These are phyloP conservation scores for Aspergillus nomiae DNA, from an alignment of 2,329 filamentous ascomycete genomes.

Conservation along the genomic window DNA sequence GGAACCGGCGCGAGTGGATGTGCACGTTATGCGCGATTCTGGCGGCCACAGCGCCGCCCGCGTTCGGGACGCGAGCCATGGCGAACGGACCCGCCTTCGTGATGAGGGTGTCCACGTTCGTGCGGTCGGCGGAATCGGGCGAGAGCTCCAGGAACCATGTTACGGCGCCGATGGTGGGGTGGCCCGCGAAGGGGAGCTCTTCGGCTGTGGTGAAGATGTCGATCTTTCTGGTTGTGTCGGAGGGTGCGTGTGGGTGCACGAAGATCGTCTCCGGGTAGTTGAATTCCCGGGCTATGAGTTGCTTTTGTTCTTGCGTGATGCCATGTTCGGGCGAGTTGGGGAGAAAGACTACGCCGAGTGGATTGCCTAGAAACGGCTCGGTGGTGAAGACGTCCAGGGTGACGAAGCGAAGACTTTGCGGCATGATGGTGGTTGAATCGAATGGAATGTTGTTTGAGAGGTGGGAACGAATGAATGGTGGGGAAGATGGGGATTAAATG, in stretches of 20 bases:
- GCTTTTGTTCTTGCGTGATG: slow-evolving; percentile 52
- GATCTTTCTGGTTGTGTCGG: slow-evolving; percentile 30
- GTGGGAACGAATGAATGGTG: background rate
- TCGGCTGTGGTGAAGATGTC: slow-evolving; percentile 56
- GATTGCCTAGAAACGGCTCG: slow-evolving; percentile 51
- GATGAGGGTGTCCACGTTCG: slow-evolving; percentile 40
- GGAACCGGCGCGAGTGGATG: slow-evolving; percentile 33
- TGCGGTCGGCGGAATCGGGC: background rate
- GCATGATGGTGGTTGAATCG: background rate
- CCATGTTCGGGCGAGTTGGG: slow-evolving; percentile 16
- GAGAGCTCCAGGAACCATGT: slow-evolving; percentile 40
- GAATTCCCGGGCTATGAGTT: slow-evolving; percentile 58
- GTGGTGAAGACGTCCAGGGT: slow-evolving; percentile 45
- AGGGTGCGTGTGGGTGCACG: slow-evolving; percentile 37
- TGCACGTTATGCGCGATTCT: slow-evolving; percentile 35
- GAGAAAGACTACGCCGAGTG: slow-evolving; percentile 56
- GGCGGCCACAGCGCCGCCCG: background rate
- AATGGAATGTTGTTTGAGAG: background rate
- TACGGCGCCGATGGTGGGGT: slow-evolving; percentile 60
- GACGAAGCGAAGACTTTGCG: background rate
- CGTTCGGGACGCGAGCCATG: slow-evolving; percentile 32
- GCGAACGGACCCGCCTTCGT: slow-evolving; percentile 62
- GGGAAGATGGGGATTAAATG: background rate
- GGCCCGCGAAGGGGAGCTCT: slow-evolving; percentile 61
- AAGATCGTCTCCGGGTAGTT: slow-evolving; percentile 62